Evolutionary conservation across 805 yeast genomes (phyloP).

Genomic region (Saccharomyces eubayanus): DNA sequence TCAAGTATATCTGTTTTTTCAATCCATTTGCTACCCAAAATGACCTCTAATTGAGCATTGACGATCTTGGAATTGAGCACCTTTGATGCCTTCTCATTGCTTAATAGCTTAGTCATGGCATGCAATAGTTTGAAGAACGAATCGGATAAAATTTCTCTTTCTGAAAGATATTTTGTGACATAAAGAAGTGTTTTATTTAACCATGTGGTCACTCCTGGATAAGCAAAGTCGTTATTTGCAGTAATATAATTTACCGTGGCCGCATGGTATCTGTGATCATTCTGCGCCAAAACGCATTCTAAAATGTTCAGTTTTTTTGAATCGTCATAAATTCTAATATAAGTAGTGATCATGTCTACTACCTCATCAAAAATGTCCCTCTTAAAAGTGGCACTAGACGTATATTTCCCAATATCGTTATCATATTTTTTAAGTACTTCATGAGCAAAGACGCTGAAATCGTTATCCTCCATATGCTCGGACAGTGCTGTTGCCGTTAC

Average conservation of each 20-base stretch:
- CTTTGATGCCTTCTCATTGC: constrained; percentile 31
- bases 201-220: constrained; percentile 37
- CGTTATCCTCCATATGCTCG: neutral
- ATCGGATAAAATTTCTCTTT: constrained; percentile 21
- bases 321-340: constrained; percentile 2
- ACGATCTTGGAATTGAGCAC: constrained; percentile 39
- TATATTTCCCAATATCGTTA: neutral
- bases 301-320: constrained; percentile 23
- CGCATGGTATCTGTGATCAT: constrained; percentile 26
- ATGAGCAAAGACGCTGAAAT: neutral
- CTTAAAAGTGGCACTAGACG: neutral
- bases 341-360: constrained; percentile 1
- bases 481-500: neutral
- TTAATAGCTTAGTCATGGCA: constrained; percentile 29
- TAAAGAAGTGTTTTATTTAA: constrained; percentile 48
- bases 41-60: constrained; percentile 58
- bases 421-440: neutral
- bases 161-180: constrained; percentile 58
- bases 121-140: constrained; percentile 31
- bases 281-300: constrained; percentile 22
- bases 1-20: constrained; percentile 35
- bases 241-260: constrained; percentile 23
- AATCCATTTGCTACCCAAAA: constrained; percentile 45
- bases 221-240: constrained; percentile 10
- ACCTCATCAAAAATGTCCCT: neutral